These are phyloP conservation scores for Xylariaceae sp. DNA, from an alignment of 2,329 filamentous ascomycete species.

Conservation along the genomic window DNA sequence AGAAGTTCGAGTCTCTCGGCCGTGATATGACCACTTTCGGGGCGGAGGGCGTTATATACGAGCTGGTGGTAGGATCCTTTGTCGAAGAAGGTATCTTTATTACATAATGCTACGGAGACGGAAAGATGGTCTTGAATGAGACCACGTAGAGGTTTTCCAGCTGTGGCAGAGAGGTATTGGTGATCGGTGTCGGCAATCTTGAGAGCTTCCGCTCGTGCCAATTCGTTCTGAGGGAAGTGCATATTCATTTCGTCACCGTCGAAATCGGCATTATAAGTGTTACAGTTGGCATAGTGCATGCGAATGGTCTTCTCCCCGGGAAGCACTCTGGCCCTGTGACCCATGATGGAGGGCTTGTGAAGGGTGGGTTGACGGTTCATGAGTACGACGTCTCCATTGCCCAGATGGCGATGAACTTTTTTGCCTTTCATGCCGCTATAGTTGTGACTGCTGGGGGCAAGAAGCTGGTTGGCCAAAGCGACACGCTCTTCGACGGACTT, in stretches of 20 bases:
- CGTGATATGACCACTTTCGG: slow-evolving; percentile 85
- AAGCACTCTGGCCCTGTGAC: slow-evolving; percentile 86
- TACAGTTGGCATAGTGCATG: slow-evolving; percentile 99
- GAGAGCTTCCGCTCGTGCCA: slow-evolving; percentile 87
- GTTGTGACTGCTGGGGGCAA: slow-evolving; percentile 76
- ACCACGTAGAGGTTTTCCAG: slow-evolving; percentile 89
- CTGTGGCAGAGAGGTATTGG: slow-evolving; percentile 91
- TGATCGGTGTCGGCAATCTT: slow-evolving; percentile 95
- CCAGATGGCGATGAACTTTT: slow-evolving; percentile 93
- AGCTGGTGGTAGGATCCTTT: slow-evolving; percentile 87
- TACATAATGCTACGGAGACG: slow-evolving; percentile 87
- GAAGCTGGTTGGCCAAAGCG: slow-evolving; percentile 86
- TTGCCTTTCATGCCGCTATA: slow-evolving; percentile 80
- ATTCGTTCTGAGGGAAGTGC: slow-evolving; percentile 97
- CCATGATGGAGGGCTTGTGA: slow-evolving; percentile 99
- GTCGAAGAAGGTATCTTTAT: slow-evolving; percentile 86
- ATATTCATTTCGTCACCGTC: slow-evolving; percentile 99
- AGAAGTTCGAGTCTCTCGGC: slow-evolving; percentile 79
- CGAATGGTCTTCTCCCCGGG: slow-evolving; percentile 95
- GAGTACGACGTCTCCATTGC: slow-evolving; percentile 93
- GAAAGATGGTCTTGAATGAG: slow-evolving; percentile 98
- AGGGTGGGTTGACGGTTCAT: slow-evolving; percentile 99
- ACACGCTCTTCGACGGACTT: slow-evolving; percentile 87
- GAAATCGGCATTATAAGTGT: slow-evolving; percentile 99
- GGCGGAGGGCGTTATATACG: slow-evolving; percentile 85